These are phyloP conservation scores for Colletotrichum liaoningense DNA, from an alignment of 2,329 filamentous ascomycete species.

Conservation along the genomic window DNA sequence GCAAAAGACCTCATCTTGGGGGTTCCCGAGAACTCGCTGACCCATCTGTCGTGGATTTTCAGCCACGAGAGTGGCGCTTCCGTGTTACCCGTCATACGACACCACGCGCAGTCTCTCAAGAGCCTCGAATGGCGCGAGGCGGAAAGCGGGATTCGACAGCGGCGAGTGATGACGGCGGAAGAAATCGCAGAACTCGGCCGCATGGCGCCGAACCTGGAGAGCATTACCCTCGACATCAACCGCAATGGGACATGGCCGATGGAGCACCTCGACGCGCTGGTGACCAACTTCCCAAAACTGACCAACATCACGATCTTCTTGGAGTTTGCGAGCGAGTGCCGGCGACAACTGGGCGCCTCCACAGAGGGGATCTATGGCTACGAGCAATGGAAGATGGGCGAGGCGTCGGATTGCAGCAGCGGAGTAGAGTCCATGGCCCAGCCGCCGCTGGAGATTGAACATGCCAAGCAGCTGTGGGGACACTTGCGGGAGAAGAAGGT, in stretches of 20 bases:
- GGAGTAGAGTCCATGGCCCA: background rate
- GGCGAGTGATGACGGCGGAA: background rate
- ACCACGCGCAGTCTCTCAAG: constrained; percentile 13
- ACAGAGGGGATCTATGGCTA: background rate
- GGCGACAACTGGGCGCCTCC: background rate
- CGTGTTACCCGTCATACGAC: background rate
- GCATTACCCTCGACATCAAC: constrained; percentile 25
- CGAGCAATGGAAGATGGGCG: background rate
- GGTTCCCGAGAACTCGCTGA: constrained; percentile 5
- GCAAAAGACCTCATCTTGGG: constrained; percentile 2
- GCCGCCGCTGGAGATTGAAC: background rate
- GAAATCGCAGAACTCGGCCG: background rate
- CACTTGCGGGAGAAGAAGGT: background rate
- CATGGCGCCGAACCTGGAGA: constrained; percentile 1
- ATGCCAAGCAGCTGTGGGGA: background rate
- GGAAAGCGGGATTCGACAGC: background rate
- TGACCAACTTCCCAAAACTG: constrained; percentile 11
- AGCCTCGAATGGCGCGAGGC: constrained; percentile 20
- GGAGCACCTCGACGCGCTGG: constrained; percentile 19
- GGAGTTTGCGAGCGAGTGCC: constrained; percentile 23
- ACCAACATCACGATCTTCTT: constrained; percentile 15
- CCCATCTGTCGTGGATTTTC: constrained; percentile 6
- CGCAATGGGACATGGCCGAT: constrained; percentile 9
- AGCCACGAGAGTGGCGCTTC: constrained; percentile 2
- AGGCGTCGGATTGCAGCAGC: background rate